Base-by-base conservation (phyloP, 2,329 filamentous ascomycete genomes). In the Nigrograna mackinnonii region DNA sequence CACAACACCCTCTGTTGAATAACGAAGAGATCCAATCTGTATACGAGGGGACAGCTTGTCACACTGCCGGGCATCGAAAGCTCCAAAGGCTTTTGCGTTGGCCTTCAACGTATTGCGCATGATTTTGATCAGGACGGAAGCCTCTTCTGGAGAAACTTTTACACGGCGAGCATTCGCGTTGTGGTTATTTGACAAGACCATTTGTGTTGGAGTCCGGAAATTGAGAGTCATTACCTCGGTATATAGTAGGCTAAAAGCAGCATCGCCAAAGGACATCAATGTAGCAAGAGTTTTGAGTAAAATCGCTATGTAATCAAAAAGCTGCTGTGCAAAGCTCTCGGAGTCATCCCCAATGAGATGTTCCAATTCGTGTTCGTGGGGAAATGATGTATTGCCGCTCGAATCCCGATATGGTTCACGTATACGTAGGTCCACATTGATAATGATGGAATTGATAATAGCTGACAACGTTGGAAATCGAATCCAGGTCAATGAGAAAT, bases 221-320 rank as follows among this genome's bases (percentile, higher is more conserved):
- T 64, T 64, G 4, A 64, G 22, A 4, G 57, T 56, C 46, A 64
- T 52, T 6, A 37, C 43, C 36, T 64, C 60, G 2, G 50, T 58
- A 14, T 60, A 63, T 4, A 64, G 28, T 4, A 62, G 39, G 13
- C 47, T 52, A 39, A 59, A 60, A 13, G 37, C 35, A 1, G 52
- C 32, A 17, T 60, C 49, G 4, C 54, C 58, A 11, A 50, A 32
- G 5, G 47, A 49, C 6, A 62, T 49, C 2, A 64, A 46, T 14
- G 54, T 58, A 5, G 58, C 58, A 0, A 63, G 41, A 1, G 58
- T 52, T 37, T 61, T 62, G 16, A 64, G 47, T 9, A 64, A 45
- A 16, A 63, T 62, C 3, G 59, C 57, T 31, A 62, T 55, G 44
- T 64, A 64, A 31, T 63, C 57, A 43, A 64, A 64, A 3, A 64